Base-by-base conservation (phyloP, 169 alveolate genomes). In the Babesia gibsoni region DNA sequence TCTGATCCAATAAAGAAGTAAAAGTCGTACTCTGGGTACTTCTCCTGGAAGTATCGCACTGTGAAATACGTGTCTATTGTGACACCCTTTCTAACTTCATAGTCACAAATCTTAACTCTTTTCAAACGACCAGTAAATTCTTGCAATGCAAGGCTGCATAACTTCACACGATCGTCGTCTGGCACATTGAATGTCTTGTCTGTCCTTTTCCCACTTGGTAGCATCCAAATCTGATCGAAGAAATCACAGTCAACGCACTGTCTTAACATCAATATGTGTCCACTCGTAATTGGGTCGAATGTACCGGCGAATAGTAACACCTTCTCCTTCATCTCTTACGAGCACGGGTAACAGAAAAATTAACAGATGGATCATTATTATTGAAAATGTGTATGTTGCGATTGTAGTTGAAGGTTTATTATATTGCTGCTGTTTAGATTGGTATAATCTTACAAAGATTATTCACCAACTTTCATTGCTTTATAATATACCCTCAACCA, bases 221-320 rank as follows among this genome's bases (percentile, higher is more conserved):
- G 36, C 22, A 79, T 59, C 79, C 82, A 49, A 1, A 68, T 49
- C 18, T 79, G 65, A 29, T 59, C 49, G 57, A 69, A 67, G 39
- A 64, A 58, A 45, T 45, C 59, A 10, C 83, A 64, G 20, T 58
- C 64, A 37, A 61, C 42, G 22, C 67, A 58, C 50, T 53, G 64
- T 39, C 66, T 49, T 1, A 79, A 73, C 88, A 79, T 69, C 23
- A 79, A 36, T 36, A 68, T 52, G 56, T 79, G 88, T 2, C 67
- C 88, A 5, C 42, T 25, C 7, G 88, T 79, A 18, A 79, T 69
- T 30, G 88, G 88, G 32, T 79, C 83, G 59, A 79, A 79, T 18
- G 88, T 67, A 12, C 88, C 88, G 36, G 79, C 70, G 50, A 77
- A 77, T 22, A 77, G 69, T 36, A 77, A 81, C 10, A 77, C 86